These are phyloP conservation scores for Serendipita sp. DNA, from an alignment of 768 basidiomycete species.

Conservation along the genomic window DNA sequence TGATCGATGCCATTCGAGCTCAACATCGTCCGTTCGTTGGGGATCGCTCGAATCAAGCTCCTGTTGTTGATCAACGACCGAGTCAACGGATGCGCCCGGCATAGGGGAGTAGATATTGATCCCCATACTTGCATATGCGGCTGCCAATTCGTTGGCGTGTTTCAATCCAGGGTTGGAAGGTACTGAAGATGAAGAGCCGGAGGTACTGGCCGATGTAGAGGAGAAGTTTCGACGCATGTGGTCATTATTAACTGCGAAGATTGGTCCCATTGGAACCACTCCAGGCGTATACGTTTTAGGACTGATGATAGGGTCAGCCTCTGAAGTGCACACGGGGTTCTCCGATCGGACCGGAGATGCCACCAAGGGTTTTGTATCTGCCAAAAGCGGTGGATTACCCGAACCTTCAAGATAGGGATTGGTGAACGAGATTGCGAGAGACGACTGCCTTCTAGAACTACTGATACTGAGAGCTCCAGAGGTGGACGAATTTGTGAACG, in stretches of 20 bases:
- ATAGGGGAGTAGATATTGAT: not conserved
- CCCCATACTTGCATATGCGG: not conserved
- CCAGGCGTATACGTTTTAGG: not conserved
- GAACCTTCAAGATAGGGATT: not conserved
- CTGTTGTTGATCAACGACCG: not conserved
- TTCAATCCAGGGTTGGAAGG: not conserved
- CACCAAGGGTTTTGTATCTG: not conserved
- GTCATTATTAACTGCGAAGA: not conserved
- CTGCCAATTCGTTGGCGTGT: conserved; percentile 2
- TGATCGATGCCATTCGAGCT: not conserved
- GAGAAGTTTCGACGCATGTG: conserved; percentile 1
- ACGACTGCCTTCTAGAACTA: not conserved
- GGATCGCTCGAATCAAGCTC: not conserved
- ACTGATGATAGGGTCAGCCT: not conserved
- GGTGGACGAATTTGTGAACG: not conserved
- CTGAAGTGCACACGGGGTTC: no score
- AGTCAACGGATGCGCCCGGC: not conserved
- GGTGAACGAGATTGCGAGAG: not conserved
- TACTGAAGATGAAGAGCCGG: not conserved
- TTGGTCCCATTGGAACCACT: not conserved
- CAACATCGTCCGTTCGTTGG: not conserved
- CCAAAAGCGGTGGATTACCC: not conserved
- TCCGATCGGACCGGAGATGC: no score
- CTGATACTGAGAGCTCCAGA: not conserved
- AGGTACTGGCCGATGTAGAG: not conserved